Evolutionary conservation across 768 basidiomycete species (phyloP).

Genomic region (Psilocybe cubensis): DNA sequence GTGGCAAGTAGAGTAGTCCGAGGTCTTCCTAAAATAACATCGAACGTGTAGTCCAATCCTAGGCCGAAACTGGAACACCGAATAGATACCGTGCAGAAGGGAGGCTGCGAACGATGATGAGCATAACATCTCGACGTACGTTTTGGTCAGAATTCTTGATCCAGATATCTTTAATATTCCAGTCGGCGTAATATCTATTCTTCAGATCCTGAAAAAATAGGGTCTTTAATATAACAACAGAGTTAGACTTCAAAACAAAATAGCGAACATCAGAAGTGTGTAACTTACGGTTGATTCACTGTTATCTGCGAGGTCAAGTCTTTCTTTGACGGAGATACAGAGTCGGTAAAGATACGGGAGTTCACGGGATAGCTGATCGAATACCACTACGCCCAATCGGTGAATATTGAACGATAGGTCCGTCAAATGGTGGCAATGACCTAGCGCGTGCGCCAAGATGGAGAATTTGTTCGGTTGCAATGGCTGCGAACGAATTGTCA

Average conservation of each 20-base stretch:
- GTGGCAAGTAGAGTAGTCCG: neutral
- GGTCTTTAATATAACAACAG: neutral
- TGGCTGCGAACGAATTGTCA: neutral
- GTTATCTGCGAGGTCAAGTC: neutral
- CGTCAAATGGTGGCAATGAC: neutral
- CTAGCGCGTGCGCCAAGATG: neutral
- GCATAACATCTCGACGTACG: neutral
- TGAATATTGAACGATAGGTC: neutral
- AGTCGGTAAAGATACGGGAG: neutral
- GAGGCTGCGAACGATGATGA: neutral
- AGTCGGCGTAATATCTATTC: neutral
- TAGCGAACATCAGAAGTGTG: neutral
- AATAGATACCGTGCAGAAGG: neutral
- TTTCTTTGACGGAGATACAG: neutral
- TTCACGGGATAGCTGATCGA: neutral
- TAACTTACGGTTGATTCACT: neutral
- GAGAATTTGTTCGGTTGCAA: neutral
- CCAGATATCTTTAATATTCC: neutral
- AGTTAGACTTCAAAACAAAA: neutral
- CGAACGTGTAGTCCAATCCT: neutral
- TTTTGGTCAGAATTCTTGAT: neutral
- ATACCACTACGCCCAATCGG: neutral
- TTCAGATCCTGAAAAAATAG: neutral
- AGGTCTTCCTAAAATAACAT: neutral
- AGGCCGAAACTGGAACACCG: neutral